phyloP scores from a whole-genome alignment of 495 filamentous ascomycete genomes.

The Hypoxylon subgilvum region DNA sequence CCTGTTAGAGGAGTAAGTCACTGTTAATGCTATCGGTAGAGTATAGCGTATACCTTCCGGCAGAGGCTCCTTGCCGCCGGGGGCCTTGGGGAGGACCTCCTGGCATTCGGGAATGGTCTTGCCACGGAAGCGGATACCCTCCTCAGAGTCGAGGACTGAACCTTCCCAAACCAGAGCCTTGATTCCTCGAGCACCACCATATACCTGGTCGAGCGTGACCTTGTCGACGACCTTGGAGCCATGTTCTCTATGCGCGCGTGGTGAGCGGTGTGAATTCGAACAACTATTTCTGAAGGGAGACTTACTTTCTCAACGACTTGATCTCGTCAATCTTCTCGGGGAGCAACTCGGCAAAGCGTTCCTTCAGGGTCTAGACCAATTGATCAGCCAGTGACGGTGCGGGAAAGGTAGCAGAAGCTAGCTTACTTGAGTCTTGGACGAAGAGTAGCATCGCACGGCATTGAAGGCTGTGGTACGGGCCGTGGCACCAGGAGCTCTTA shows the following conservation, averaged over 20 bases:
- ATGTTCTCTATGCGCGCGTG: conserved; percentile 68
- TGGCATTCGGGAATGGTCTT: conserved; percentile 99
- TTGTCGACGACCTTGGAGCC: conserved; percentile 94
- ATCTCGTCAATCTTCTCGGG: conserved; percentile 98
- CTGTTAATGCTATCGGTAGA: neutral
- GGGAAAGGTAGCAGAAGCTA: conserved; percentile 24
- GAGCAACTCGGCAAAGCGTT: conserved; percentile 94
- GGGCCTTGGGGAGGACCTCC: conserved; percentile 92
- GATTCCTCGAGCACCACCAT: conserved; percentile 98
- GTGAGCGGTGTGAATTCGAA: conserved; percentile 17
- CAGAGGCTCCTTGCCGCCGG: conserved; percentile 92
- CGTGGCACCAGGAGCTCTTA: conserved; percentile 65
- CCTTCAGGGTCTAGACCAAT: conserved; percentile 82
- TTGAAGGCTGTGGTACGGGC: conserved; percentile 74
- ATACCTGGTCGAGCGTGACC: conserved; percentile 98
- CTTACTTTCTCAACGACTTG: conserved; percentile 95
- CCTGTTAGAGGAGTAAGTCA: conserved; percentile 57
- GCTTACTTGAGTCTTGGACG: conserved; percentile 84
- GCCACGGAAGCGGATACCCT: conserved; percentile 98
- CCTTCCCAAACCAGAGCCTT: conserved; percentile 99
- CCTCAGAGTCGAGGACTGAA: conserved; percentile 95
- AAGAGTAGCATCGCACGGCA: conserved; percentile 81
- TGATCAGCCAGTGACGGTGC: conserved; percentile 41
- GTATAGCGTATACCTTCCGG: conserved; percentile 73
- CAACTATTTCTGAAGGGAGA: conserved; percentile 14